Conservation (phyloP, 73 alveolate genomes). For the Tetrahymena malaccensis region DNA sequence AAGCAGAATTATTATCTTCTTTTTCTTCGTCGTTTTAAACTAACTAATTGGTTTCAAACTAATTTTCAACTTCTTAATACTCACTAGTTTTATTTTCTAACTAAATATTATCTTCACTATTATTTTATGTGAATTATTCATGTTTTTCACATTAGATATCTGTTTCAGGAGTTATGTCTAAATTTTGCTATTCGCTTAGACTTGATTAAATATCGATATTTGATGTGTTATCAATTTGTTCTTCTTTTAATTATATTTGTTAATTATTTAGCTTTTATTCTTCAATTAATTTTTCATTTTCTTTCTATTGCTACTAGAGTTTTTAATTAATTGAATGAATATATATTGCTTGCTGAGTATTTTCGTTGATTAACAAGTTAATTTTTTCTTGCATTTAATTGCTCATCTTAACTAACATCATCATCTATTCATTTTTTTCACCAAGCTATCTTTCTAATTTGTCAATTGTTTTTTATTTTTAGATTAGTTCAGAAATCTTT, state of each 20-base stretch:
- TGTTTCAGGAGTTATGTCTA: background rate
- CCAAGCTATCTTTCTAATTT: background rate
- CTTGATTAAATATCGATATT: background rate
- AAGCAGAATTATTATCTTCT: background rate
- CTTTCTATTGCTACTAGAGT: background rate
- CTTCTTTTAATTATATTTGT: too few relatives aligned
- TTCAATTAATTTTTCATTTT: background rate
- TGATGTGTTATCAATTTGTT: background rate
- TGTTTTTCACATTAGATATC: background rate
- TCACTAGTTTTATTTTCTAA: too few relatives aligned
- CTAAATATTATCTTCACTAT: background rate
- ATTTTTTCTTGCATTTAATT: background rate
- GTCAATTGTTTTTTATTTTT: background rate
- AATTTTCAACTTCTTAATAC: too few relatives aligned
- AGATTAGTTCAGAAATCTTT: background rate
- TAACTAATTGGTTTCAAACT: too few relatives aligned
- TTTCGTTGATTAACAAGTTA: background rate
- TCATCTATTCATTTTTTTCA: background rate
- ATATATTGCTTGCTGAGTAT: background rate
- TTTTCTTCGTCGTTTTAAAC: background rate
- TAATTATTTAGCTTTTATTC: background rate
- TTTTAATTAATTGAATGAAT: background rate
- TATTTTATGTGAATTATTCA: background rate
- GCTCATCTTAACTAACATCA: background rate
- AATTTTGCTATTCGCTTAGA: background rate